Evolutionary conservation across 2,329 filamentous ascomycete species (phyloP).

Genomic region (Penicillium sp.): DNA sequence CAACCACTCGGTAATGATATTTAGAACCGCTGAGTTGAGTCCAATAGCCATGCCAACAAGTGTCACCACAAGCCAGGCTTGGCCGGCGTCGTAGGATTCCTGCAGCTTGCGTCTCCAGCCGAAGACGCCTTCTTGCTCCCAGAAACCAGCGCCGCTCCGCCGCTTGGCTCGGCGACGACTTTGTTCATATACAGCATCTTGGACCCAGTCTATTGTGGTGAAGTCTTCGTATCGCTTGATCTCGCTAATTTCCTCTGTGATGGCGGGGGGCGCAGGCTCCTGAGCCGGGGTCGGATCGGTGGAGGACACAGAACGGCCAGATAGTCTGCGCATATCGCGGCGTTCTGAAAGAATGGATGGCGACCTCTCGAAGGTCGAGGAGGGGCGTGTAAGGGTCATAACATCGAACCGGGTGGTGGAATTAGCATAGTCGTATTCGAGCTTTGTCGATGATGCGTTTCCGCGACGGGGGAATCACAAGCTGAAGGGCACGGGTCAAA

Average conservation of each 20-base stretch:
- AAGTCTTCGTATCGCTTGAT: slow-evolving; percentile 99
- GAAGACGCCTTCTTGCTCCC: slow-evolving; percentile 64
- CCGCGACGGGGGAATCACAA: slow-evolving; percentile 12
- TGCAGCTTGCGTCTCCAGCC: slow-evolving; percentile 78
- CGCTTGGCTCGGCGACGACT: slow-evolving; percentile 72
- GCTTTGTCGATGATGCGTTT: slow-evolving; percentile 13
- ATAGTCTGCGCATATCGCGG: slow-evolving; percentile 44
- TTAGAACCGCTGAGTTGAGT: slow-evolving; percentile 85
- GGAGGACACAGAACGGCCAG: slow-evolving; percentile 54
- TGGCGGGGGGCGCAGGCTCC: slow-evolving; percentile 62
- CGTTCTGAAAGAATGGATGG: slow-evolving; percentile 34
- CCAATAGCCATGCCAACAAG: slow-evolving; percentile 89
- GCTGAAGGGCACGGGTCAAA: slow-evolving; percentile 1
- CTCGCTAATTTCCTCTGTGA: slow-evolving; percentile 92
- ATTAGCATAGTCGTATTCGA: slow-evolving; percentile 30
- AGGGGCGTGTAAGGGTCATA: slow-evolving; percentile 42
- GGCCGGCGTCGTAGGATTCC: slow-evolving; percentile 91
- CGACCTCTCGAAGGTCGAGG: slow-evolving; percentile 30
- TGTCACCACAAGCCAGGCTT: slow-evolving; percentile 97
- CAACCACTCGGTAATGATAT: slow-evolving; percentile 95
- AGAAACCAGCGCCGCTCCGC: slow-evolving; percentile 68
- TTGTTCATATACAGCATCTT: slow-evolving; percentile 91
- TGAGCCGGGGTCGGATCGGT: slow-evolving; percentile 55
- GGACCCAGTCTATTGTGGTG: slow-evolving; percentile 94
- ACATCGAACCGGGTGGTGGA: slow-evolving; percentile 31